Evolutionary conservation across 2,329 filamentous ascomycete genomes (phyloP), one percentile per base, ranked within the genome.

Genomic region (Fusarium nodosum): DNA sequence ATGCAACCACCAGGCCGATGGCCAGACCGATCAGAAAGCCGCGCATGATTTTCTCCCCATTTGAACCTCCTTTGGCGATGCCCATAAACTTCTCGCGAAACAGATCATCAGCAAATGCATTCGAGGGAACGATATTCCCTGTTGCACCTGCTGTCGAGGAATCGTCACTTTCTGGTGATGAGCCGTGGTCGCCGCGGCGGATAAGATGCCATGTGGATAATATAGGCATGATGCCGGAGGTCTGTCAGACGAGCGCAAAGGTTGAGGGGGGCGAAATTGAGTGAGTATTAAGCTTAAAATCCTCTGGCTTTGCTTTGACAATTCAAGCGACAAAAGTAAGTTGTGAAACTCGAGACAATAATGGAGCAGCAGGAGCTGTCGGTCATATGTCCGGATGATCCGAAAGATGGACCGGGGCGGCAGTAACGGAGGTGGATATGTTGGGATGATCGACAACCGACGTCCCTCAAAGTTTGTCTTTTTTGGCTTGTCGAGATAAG

Each of bases 21-120:
- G 74, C 77, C 28, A 79, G 67, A 41, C 77, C 78, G 45, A 79
- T 75, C 22, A 79, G 68, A 68, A 79, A 78, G 36, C 77, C 77
- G 13, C 75, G 74, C 46, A 78, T 72, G 13, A 79, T 72, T 64
- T 74, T 77, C 42, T 78, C 77, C 16, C 75, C 75, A 51, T 66
- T 74, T 7, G 76, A 76, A 10, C 77, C 77, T 30, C 72, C 73
- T 11, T 67, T 71, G 26, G 77, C 72, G 42, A 79, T 68, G 34
- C 70, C 57, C 60, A 77, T 67, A 56, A 78, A 73, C 30, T 74
- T 72, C 33, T 75, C 67, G 24, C 70, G 69, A 41, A 75, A 75
- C 10, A 77, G 28, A 50, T 77, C 72, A 39, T 72, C 59, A 44
- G 73, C 73, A 10, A 71, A 64, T n/a, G 69, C 60, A 46, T 69